Evolutionary conservation across 23 red algal species (phyloP).

Genomic region (Gracilaria gracilis): DNA sequence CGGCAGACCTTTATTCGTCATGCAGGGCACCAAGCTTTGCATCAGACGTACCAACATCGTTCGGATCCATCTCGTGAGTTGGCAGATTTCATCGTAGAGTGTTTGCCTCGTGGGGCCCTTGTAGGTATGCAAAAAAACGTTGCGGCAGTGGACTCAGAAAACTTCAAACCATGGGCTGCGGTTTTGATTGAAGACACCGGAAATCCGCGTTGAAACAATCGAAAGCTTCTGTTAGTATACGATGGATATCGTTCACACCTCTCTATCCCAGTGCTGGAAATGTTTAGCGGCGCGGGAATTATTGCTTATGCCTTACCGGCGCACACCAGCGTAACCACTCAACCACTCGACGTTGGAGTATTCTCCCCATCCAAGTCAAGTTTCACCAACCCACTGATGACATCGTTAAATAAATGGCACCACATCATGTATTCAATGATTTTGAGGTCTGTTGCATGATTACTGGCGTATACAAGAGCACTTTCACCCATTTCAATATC

Average conservation of each 20-base stretch:
- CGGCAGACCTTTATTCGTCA: too few species aligned
- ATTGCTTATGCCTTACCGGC: too few species aligned
- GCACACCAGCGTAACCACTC: too few species aligned
- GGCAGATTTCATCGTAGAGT: background rate
- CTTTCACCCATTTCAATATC: too few species aligned
- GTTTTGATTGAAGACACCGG: background rate
- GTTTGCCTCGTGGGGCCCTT: background rate
- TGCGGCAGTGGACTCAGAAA: background rate
- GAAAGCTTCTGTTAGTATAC: background rate
- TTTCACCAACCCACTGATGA: too few species aligned
- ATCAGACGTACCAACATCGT: too few species aligned
- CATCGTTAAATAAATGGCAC: background rate
- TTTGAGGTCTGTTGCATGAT: background rate
- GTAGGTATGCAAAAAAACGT: background rate
- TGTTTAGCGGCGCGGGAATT: slow-evolving; percentile 4
- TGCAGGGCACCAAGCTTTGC: too few species aligned
- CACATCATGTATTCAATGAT: background rate
- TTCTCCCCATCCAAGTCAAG: slow-evolving; percentile 5
- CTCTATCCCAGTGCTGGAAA: background rate
- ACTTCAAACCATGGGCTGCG: background rate
- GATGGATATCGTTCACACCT: slow-evolving; percentile 22
- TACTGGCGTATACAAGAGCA: too few species aligned
- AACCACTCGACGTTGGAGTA: too few species aligned
- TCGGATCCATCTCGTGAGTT: too few species aligned
- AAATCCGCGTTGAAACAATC: background rate